Evolutionary conservation across 305 asterid species (phyloP).

Genomic region (Solanum hybrid): DNA sequence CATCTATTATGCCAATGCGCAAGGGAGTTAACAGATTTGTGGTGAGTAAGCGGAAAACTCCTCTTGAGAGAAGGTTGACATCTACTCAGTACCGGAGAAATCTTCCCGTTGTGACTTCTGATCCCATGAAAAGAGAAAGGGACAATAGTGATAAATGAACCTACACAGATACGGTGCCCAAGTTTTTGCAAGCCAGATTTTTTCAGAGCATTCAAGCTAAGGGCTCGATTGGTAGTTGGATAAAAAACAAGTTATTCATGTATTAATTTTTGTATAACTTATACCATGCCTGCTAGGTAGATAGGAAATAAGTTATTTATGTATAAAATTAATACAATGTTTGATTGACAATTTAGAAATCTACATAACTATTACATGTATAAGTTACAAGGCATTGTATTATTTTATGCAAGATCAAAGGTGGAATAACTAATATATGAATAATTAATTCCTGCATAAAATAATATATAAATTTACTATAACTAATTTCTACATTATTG

Average conservation of each 20-base stretch:
- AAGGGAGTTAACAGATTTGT: conserved; percentile 93
- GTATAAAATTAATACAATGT: not conserved
- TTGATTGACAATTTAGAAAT: not conserved
- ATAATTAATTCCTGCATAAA: not conserved
- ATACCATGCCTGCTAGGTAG: not conserved
- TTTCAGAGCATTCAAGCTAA: not conserved
- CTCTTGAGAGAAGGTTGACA: conserved; percentile 82
- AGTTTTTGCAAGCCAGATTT: not conserved
- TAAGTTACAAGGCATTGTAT: not conserved
- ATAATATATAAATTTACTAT: too few relatives aligned
- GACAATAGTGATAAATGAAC: conserved; percentile 25
- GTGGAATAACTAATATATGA: not conserved
- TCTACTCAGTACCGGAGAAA: conserved; percentile 69
- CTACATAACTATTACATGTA: not conserved
- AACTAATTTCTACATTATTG: not conserved
- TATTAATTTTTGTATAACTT: not conserved
- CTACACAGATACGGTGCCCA: not conserved
- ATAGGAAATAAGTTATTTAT: not conserved
- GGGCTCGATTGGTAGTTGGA: not conserved
- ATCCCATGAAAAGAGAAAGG: conserved; percentile 33
- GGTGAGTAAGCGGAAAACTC: conserved; percentile 94
- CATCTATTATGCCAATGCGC: conserved; percentile 93
- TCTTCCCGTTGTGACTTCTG: conserved; percentile 54
- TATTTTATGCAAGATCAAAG: not conserved
- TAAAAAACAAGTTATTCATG: not conserved